Percentiles rank a stretch among this genome's conserved stretches.
phyloP scores from a whole-genome alignment of 805 yeast species.

The Wickerhamomyces ciferrii region DNA sequence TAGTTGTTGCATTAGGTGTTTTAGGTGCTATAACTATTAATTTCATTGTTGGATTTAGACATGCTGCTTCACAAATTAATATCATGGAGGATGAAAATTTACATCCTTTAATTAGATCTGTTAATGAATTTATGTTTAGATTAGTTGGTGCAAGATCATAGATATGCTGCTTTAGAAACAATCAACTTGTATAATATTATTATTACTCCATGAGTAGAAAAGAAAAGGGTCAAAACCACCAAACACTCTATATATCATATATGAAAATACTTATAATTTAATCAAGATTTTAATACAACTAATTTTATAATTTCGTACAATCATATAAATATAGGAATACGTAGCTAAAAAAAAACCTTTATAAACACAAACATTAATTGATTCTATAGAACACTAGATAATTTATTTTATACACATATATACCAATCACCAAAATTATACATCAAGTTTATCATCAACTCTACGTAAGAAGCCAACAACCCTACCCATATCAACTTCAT shows the following conservation, averaged over 20 bases:
- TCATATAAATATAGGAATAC: too few species aligned
- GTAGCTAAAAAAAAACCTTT: too few species aligned
- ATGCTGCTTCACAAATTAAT: constrained; percentile 22
- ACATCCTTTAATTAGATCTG: constrained; percentile 21
- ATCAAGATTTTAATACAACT: too few species aligned
- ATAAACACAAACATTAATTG: neutral
- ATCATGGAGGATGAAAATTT: constrained; percentile 9
- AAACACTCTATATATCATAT: too few species aligned
- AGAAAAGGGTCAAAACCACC: too few species aligned
- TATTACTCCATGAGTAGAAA: too few species aligned
- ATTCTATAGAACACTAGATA: neutral
- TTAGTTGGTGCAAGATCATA: constrained; percentile 25
- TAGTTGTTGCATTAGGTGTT: constrained; percentile 69
- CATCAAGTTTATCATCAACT: constrained; percentile 29
- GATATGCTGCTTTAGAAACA: neutral
- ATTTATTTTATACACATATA: neutral
- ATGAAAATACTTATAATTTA: too few species aligned
- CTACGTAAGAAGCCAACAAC: constrained; percentile 50
- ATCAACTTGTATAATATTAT: too few species aligned
- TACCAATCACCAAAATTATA: neutral
- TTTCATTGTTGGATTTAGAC: constrained; percentile 61
- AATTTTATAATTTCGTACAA: too few species aligned
- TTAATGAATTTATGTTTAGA: constrained; percentile 25
- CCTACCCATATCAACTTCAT: constrained; percentile 53
- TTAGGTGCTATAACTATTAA: constrained; percentile 63